Evolutionary conservation across 805 yeast genomes (phyloP).

Genomic region (Ogataea polymorpha): DNA sequence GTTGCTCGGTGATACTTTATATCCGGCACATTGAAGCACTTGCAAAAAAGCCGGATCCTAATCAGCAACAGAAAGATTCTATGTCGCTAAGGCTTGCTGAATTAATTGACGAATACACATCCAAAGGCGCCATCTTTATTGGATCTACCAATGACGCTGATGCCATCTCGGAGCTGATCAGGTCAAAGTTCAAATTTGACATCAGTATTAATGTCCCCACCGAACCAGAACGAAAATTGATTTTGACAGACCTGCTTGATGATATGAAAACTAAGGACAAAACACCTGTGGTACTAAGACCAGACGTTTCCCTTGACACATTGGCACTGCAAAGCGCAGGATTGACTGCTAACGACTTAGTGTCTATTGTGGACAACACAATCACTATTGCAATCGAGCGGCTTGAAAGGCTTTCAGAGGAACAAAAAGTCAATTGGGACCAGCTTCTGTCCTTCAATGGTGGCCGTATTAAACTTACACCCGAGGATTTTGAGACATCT

Average conservation of each 20-base stretch:
- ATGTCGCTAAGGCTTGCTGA: slow-evolving; percentile 54
- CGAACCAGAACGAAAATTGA: slow-evolving; percentile 66
- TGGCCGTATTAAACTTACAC: slow-evolving; percentile 50
- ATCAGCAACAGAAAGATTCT: slow-evolving; percentile 39
- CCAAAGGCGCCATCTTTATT: slow-evolving; percentile 48
- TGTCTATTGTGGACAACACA: slow-evolving; percentile 66
- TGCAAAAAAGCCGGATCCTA: slow-evolving; percentile 63
- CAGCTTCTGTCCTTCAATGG: slow-evolving; percentile 48
- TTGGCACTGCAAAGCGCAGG: slow-evolving; percentile 91
- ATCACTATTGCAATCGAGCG: slow-evolving; percentile 55
- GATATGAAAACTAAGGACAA: background rate
- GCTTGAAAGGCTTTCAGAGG: slow-evolving; percentile 34
- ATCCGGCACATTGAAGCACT: slow-evolving; percentile 74
- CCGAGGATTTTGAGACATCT: slow-evolving; percentile 64
- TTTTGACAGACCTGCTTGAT: slow-evolving; percentile 51
- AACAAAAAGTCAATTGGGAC: slow-evolving; percentile 21
- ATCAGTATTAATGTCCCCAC: slow-evolving; percentile 72
- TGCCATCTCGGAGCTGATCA: slow-evolving; percentile 57
- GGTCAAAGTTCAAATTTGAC: slow-evolving; percentile 74
- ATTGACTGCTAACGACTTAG: slow-evolving; percentile 77
- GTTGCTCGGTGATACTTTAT: slow-evolving; percentile 49
- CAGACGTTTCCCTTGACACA: slow-evolving; percentile 51
- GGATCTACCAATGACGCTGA: slow-evolving; percentile 72
- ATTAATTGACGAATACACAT: slow-evolving; percentile 52
- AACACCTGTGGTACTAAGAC: slow-evolving; percentile 25